These are phyloP conservation scores for Ganoderma leucocontextum DNA, from an alignment of 1,284 basidiomycete species.

Conservation along the genomic window DNA sequence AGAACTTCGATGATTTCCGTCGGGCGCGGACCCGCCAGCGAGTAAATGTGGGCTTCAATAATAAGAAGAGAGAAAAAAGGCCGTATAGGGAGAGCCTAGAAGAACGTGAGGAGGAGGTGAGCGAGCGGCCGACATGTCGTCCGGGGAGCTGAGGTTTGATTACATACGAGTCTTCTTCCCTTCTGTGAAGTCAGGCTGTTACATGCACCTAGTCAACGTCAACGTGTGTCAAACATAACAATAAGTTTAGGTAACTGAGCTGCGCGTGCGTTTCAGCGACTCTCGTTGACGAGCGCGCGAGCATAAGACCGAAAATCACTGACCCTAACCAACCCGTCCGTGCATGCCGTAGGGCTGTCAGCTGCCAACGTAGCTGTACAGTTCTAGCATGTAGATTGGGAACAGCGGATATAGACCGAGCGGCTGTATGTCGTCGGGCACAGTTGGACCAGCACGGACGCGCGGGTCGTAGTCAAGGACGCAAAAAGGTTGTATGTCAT, in stretches of 20 bases:
- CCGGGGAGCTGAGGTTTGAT: neutral
- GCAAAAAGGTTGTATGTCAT: neutral
- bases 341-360: neutral
- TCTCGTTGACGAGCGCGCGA: neutral
- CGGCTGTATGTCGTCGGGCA: neutral
- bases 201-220: neutral
- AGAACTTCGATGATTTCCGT: neutral
- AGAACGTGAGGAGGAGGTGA: neutral
- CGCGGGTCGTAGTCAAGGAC: slow-evolving; percentile 1
- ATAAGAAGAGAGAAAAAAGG: neutral
- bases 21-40: neutral
- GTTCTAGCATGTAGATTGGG: neutral
- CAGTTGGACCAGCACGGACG: neutral
- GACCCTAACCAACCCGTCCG: neutral
- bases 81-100: neutral
- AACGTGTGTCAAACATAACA: neutral
- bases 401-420: neutral
- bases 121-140: neutral
- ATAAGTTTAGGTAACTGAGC: slow-evolving; percentile 2
- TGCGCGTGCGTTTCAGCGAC: neutral
- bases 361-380: neutral
- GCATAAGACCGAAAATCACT: neutral
- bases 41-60: neutral
- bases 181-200: neutral
- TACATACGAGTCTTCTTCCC: neutral